Base-by-base conservation (phyloP, 805 yeast genomes). In the Ogataea saltuana region DNA sequence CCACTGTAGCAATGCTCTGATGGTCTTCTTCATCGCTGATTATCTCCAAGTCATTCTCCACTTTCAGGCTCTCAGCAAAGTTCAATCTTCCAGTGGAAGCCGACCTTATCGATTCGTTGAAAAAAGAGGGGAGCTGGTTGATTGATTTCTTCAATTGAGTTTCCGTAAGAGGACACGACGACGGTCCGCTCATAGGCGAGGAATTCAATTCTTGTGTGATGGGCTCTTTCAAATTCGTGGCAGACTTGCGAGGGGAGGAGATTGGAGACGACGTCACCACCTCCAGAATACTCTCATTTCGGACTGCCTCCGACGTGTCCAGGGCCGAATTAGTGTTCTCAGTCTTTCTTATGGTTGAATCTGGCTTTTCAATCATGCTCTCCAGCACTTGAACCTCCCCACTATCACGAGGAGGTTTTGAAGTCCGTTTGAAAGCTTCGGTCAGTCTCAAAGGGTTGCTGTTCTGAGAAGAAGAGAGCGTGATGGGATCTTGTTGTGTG, bases 301-400 rank as follows among this genome's bases (percentile, higher is more conserved):
- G n/a, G n/a, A n/a, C n/a, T n/a, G n/a, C n/a, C n/a, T n/a, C n/a
- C n/a, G n/a, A n/a, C n/a, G n/a, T n/a, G n/a, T n/a, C n/a, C n/a
- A n/a, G n/a, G n/a, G 23, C 4, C 19, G 16, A 21, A 9, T 34
- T n/a, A 18, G 13, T 15, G 18, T 4, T 33, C 27, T 6, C 9
- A 18, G 22, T 40, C 20, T 6, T 23, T 12, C 23, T 32, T 5
- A 5, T 19, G 11, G 17, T 20, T 4, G 23, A 10, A 9, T 15
- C 37, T 17, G 29, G 25, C 1, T 31, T 33, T n/a, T 47, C 48
- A 27, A 42, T 32, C 4, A 54, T 37, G 19, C 55, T 54, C 25
- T 49, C 60, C 9, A 54, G 31, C 9, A 56, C 58, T 34, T 54
- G 60, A 7, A 56, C 46, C 13, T 49, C 55, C 1, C 41, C 46